Conservation (phyloP, 495 filamentous ascomycete species). For the Neurospora sp. region DNA sequence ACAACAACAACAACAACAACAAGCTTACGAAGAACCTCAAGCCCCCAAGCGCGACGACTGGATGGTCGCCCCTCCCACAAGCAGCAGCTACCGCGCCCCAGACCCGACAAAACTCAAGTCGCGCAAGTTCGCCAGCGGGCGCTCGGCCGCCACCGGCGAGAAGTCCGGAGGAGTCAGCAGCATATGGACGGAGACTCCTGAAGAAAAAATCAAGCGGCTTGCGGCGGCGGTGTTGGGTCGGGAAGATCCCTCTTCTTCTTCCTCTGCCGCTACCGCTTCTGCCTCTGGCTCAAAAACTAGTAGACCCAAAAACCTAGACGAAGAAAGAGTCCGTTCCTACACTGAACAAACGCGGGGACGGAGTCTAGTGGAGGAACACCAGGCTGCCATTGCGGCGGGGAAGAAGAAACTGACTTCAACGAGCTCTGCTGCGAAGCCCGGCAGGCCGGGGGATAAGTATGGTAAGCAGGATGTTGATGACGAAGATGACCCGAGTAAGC, state of each 20-base stretch:
- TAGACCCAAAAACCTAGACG: slow-evolving; percentile 6
- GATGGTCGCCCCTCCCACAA: slow-evolving; percentile 82
- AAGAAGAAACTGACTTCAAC: neutral
- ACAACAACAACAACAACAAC: neutral
- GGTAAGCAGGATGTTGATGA: slow-evolving; percentile 47
- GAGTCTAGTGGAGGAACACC: slow-evolving; percentile 55
- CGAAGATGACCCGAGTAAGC: slow-evolving; percentile 83
- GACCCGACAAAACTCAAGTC: slow-evolving; percentile 77
- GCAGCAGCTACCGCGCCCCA: slow-evolving; percentile 48
- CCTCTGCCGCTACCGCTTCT: neutral
- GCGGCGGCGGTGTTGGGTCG: slow-evolving; percentile 82
- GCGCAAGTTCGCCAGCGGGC: slow-evolving; percentile 58
- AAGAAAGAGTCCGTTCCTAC: slow-evolving; percentile 21
- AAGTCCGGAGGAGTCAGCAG: slow-evolving; percentile 42
- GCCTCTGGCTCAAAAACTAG: neutral
- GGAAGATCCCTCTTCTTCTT: slow-evolving; percentile 10
- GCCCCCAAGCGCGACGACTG: slow-evolving; percentile 65
- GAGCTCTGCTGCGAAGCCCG: neutral
- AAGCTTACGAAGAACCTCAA: slow-evolving; percentile 4
- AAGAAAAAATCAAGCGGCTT: slow-evolving; percentile 71
- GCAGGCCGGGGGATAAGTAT: slow-evolving; percentile 1
- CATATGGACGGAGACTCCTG: slow-evolving; percentile 87
- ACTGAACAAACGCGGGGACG: slow-evolving; percentile 45
- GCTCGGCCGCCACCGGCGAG: slow-evolving; percentile 13
- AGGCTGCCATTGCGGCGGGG: slow-evolving; percentile 15